Base-by-base conservation (phyloP, 2,329 filamentous ascomycete genomes). In the Clonostachys rosea region DNA sequence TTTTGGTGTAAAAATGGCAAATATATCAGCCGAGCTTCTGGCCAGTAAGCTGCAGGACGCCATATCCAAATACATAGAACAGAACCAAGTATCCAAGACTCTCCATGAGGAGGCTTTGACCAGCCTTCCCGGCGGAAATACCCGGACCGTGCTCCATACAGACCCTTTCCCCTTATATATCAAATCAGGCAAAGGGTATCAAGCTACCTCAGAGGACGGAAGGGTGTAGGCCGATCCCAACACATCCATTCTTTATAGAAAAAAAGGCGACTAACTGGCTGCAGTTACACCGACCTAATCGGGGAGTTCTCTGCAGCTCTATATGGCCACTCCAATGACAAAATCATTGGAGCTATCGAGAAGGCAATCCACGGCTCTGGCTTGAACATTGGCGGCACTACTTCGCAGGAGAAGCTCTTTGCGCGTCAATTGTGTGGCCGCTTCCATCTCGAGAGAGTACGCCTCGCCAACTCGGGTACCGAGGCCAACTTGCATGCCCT, bases 381-480 rank as follows among this genome's bases (percentile, higher is more conserved):
- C 5, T 61, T 83, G 52, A 81, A 73, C 49, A 68, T 81, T 14
- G 79, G 83, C 6, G 74, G 69, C 0, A 74, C 76, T 2, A 79
- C 72, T 34, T 52, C 59, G 11, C 67, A 76, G 43, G 83, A 87
- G 60, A 63, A 67, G 9, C 53, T 67, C 14, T 66, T 81, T 18
- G 83, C 81, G 0, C 55, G 62, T 10, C 57, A 72, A n/a, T 58
- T 86, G n/a, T 75, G 71, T 48, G 54, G 63, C 10, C 70, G 82
- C 5, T 84, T 86, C 53, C 55, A 60, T 0, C 63, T 85, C 6
- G 79, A 82, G 7, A 68, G 71, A 12, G 63, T 85, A 5, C 71
- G 83, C 2, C 85, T 86, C 60, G 74, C 77, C 40, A 86, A 86
- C 60, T 83, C 79, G 0, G 83, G 83, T 3, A 87, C 83, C 0